A percentile compares a stretch with the other conserved stretches of the same genome.
Conservation (phyloP, 306 rosid genomes). For the Sesbania bispinosa region DNA sequence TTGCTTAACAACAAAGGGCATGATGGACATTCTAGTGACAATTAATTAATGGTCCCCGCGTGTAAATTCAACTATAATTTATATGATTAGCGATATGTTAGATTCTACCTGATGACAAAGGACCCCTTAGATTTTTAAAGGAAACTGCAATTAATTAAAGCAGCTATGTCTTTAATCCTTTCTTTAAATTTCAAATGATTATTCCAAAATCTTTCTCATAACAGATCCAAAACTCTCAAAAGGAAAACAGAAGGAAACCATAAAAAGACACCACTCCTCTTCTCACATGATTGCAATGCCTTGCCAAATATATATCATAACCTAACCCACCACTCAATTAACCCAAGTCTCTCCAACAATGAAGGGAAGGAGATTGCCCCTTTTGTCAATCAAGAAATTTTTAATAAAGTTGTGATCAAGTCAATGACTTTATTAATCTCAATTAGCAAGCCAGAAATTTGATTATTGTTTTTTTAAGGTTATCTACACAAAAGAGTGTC, state of each 20-base stretch:
- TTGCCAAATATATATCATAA: neutral
- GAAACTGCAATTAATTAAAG: slow-evolving; percentile 23
- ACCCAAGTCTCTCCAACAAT: slow-evolving; percentile 30
- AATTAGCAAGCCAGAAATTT: slow-evolving; percentile 21
- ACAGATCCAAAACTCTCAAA: slow-evolving; percentile 20
- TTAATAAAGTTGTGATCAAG: slow-evolving; percentile 6
- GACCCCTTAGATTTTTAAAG: slow-evolving; percentile 12
- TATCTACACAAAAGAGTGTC: slow-evolving; percentile 27
- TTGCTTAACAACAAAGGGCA: slow-evolving; percentile 19
- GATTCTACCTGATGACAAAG: slow-evolving; percentile 33
- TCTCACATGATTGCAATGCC: slow-evolving; percentile 27
- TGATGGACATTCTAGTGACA: slow-evolving; percentile 28
- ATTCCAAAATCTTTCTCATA: neutral
- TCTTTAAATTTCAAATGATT: slow-evolving; percentile 22
- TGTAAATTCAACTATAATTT: slow-evolving; percentile 16
- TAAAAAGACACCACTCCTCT: slow-evolving; percentile 29
- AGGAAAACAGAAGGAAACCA: neutral
- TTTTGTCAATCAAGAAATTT: neutral
- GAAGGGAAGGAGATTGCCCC: slow-evolving; percentile 27
- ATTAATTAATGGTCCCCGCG: slow-evolving; percentile 41
- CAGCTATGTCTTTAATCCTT: slow-evolving; percentile 12
- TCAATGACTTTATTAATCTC: slow-evolving; percentile 42
- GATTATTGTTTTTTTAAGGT: slow-evolving; percentile 21
- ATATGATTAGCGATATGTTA: slow-evolving; percentile 26
- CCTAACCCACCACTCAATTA: slow-evolving; percentile 12